Percentiles rank a stretch among this genome's conserved stretches.
These are phyloP conservation scores for Candida ovalis DNA, from an alignment of 805 yeast species.

Conservation along the genomic window DNA sequence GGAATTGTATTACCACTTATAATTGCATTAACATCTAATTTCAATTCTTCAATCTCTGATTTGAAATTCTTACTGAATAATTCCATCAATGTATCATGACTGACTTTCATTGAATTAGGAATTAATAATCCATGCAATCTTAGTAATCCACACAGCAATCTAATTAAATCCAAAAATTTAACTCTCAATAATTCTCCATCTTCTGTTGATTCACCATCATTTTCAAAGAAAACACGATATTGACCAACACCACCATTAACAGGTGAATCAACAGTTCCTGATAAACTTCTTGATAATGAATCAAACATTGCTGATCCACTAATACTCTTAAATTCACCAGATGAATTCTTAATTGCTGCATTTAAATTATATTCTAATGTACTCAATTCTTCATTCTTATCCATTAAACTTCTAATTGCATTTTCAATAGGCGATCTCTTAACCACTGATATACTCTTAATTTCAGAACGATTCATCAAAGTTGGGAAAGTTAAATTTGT, in stretches of 20 bases:
- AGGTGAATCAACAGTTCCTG: conserved; percentile 89
- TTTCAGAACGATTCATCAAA: conserved; percentile 78
- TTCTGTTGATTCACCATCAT: conserved; percentile 22
- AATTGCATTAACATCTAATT: conserved; percentile 26
- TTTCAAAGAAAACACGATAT: conserved; percentile 60
- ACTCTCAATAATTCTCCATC: conserved; percentile 31
- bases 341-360: conserved; percentile 42
- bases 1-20: conserved; percentile 7
- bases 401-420: conserved; percentile 63
- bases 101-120: conserved; percentile 49
- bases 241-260: conserved; percentile 91
- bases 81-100: conserved; percentile 65
- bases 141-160: conserved; percentile 62
- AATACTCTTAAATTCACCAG: conserved; percentile 21
- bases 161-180: conserved; percentile 66
- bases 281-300: conserved; percentile 64
- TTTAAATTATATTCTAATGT: conserved; percentile 61
- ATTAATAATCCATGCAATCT: conserved; percentile 64
- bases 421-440: conserved; percentile 81
- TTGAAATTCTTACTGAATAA: conserved; percentile 65
- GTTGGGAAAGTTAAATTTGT: conserved; percentile 80
- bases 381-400: conserved; percentile 68
- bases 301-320: conserved; percentile 42
- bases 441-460: conserved; percentile 43
- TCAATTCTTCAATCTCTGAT: conserved; percentile 51